phyloP scores from a whole-genome alignment of 129 eudicot species.

The Centrapalus pauciflorus region DNA sequence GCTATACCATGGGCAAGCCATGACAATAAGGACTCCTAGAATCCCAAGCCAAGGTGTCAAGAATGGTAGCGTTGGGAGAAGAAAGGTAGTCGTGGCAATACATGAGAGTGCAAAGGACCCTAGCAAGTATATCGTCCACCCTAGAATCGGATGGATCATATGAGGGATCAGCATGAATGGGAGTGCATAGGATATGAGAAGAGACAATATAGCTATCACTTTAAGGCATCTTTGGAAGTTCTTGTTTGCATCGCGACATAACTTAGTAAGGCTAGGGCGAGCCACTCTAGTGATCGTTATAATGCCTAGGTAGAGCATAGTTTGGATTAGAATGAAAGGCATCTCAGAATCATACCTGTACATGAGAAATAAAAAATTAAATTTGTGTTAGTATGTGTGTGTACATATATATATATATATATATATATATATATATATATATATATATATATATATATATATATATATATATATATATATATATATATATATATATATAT shows the following conservation, averaged over 20 bases:
- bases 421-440: too few species aligned
- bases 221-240: constrained; percentile 56
- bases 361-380: background rate
- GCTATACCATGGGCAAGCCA: constrained; percentile 83
- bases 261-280: constrained; percentile 53
- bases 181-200: constrained; percentile 56
- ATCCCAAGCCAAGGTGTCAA: constrained; percentile 56
- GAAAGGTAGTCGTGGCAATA: constrained; percentile 43
- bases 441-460: too few species aligned
- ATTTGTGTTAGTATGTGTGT: too few species aligned
- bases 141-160: constrained; percentile 73
- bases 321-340: constrained; percentile 53
- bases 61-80: constrained; percentile 59
- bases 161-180: constrained; percentile 71
- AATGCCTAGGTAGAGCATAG: constrained; percentile 57
- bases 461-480: too few species aligned
- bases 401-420: too few species aligned
- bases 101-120: constrained; percentile 57
- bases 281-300: constrained; percentile 56
- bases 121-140: constrained; percentile 67
- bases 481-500: too few species aligned
- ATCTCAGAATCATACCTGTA: constrained; percentile 69
- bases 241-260: constrained; percentile 56
- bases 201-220: constrained; percentile 42
- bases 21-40: constrained; percentile 55